Conservation (phyloP, 176 grass and related monocot species). For the Triticum urartu region DNA sequence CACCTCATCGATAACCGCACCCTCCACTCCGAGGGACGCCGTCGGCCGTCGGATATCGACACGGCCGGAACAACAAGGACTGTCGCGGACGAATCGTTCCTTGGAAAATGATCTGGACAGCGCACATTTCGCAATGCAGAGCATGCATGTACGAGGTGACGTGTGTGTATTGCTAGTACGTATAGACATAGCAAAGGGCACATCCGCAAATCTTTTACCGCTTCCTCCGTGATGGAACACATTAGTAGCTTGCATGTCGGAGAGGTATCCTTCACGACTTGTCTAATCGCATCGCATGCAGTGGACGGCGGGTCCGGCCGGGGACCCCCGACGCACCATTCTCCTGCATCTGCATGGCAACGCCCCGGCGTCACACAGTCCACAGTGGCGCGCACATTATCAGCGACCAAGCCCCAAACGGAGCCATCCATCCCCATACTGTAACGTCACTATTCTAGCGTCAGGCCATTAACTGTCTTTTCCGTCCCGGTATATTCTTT, state of each 20-base stretch:
- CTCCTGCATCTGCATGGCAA: neutral
- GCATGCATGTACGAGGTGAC: neutral
- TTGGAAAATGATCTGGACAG: neutral
- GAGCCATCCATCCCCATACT: neutral
- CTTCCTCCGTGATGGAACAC: neutral
- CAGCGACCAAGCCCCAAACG: neutral
- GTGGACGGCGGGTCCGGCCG: neutral
- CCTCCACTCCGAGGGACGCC: no score
- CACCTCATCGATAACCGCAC: no score
- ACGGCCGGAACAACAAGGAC: no score
- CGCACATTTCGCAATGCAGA: neutral
- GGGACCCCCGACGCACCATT: neutral
- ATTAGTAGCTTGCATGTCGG: neutral
- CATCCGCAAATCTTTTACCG: neutral
- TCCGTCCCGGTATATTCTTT: conserved; percentile 1
- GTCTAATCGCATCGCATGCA: conserved; percentile 49
- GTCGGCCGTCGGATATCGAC: no score
- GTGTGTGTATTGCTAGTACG: neutral
- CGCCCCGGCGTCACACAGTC: neutral
- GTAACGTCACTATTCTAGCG: neutral
- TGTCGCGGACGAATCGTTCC: neutral
- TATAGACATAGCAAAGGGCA: no score
- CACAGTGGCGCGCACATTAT: neutral
- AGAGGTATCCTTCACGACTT: conserved; percentile 39
- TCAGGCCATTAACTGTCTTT: neutral